Base-by-base conservation (phyloP, 1,284 basidiomycete species). In the Anthracocystis walkeri region DNA sequence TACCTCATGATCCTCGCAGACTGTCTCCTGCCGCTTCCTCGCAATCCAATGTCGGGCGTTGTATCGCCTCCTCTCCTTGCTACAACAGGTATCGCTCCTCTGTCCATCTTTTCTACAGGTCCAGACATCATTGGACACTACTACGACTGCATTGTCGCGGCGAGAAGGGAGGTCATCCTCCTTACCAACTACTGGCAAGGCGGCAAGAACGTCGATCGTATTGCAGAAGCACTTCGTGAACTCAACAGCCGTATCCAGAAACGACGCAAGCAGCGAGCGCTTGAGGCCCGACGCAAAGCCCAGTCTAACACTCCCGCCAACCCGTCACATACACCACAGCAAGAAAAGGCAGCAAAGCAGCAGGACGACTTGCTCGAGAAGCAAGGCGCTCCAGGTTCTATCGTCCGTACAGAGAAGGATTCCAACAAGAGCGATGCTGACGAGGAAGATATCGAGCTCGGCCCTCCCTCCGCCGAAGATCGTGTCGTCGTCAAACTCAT, bases 151-250 rank as follows among this genome's bases (percentile, higher is more conserved):
- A 84, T 84, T 65, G 75, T 84, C 21, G 74, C 75, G 1, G 83
- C 83, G 10, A 65, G 76, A 38, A 62, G 71, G 14, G 83, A 84
- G 52, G 83, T 84, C 40, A 72, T 84, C 16, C 76, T 83, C n/a
- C 75, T 84, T 29, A 84, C 83, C 29, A 84, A 84, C 61, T 84
- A 84, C 64, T 84, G 83, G 83, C 83, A 84, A 48, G 78, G 68
- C 45, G 83, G 83, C 45, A 75, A 78, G 31, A 84, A 84, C 45
- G 83, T 84, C 23, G 69, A 81, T 29, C 68, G 72, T 18, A 84
- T 84, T 55, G 72, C 83, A 12, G 78, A 79, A 6, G 83, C 80
- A 14, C 68, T 84, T 7, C 73, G 77, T 14, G 80, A 82, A 60
- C 72, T 84, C 58, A 79, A 82, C 63, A 61, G 41, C 7, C 69